Evolutionary conservation across 495 filamentous ascomycete genomes (phyloP).

Genomic region (Alectoria sarmentosa): DNA sequence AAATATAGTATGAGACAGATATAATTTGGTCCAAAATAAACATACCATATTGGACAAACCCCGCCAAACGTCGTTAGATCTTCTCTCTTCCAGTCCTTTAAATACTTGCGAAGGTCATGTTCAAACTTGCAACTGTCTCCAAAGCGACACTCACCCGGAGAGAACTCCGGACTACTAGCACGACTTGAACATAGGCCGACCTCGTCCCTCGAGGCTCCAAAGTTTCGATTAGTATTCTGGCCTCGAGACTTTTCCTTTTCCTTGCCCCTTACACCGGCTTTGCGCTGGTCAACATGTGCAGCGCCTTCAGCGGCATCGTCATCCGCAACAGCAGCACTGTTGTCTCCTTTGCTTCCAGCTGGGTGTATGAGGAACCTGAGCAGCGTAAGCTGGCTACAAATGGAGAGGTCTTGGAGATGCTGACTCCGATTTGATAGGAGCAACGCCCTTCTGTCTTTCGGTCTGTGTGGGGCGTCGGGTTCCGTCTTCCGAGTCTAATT

Average conservation of each 20-base stretch:
- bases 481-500: slow-evolving; percentile 37
- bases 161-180: slow-evolving; percentile 63
- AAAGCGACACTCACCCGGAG: slow-evolving; percentile 60
- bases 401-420: slow-evolving; percentile 24
- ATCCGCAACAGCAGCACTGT: slow-evolving; percentile 27
- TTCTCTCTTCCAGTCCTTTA: slow-evolving; percentile 71
- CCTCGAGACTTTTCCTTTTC: slow-evolving; percentile 65
- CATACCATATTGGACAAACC: slow-evolving; percentile 63
- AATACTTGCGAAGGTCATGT: slow-evolving; percentile 78
- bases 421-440: slow-evolving; percentile 80
- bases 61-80: slow-evolving; percentile 69
- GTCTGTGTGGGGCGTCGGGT: slow-evolving; percentile 28
- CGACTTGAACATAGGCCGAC: slow-evolving; percentile 70
- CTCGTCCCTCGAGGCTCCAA: slow-evolving; percentile 71
- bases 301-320: slow-evolving; percentile 70
- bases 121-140: slow-evolving; percentile 69
- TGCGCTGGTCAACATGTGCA: slow-evolving; percentile 36
- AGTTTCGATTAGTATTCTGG: slow-evolving; percentile 82
- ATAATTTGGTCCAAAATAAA: neutral
- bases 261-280: slow-evolving; percentile 41
- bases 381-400: slow-evolving; percentile 19
- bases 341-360: slow-evolving; percentile 16
- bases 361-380: slow-evolving; percentile 51
- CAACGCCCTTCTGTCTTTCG: slow-evolving; percentile 59
- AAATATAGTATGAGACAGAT: too few species aligned